These are phyloP conservation scores for Sideroxylon spinosum DNA, from an alignment of 179 eudicot genomes.

Conservation along the genomic window DNA sequence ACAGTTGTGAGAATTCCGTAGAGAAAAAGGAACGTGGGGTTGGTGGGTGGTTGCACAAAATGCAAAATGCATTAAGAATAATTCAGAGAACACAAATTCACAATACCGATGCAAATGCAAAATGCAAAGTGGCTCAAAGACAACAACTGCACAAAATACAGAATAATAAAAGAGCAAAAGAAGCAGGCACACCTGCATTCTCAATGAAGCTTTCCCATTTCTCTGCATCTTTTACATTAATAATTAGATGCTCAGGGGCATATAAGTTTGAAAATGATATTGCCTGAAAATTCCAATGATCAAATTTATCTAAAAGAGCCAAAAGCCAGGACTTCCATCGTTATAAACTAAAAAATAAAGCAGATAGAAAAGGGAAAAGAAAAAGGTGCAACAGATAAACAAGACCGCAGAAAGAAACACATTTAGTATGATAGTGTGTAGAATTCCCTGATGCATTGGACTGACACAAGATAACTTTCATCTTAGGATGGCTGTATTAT, in stretches of 20 bases:
- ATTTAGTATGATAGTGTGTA: not conserved
- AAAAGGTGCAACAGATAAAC: not conserved
- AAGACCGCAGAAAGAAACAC: not conserved
- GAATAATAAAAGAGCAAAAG: not conserved
- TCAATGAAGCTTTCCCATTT: slow-evolving; percentile 92
- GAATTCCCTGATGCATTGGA: not conserved
- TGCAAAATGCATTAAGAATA: no score
- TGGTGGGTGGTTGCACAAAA: no score
- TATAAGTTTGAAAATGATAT: slow-evolving; percentile 83
- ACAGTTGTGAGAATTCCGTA: no score
- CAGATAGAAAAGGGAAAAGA: not conserved
- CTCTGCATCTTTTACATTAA: slow-evolving; percentile 94
- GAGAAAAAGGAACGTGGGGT: no score
- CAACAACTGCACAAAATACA: not conserved
- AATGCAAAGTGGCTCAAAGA: not conserved
- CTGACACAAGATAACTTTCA: no score
- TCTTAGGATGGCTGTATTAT: no score
- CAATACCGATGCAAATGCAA: not conserved
- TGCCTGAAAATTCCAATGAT: slow-evolving; percentile 50
- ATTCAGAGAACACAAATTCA: not conserved
- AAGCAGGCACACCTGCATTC: slow-evolving; percentile 70
- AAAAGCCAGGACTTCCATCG: not conserved
- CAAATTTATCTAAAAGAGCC: slow-evolving; percentile 11
- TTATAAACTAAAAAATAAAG: not conserved
- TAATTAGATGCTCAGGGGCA: slow-evolving; percentile 97